Evolutionary conservation across 116 monocot species (phyloP).

Genomic region (Dioscorea cayenensis): DNA sequence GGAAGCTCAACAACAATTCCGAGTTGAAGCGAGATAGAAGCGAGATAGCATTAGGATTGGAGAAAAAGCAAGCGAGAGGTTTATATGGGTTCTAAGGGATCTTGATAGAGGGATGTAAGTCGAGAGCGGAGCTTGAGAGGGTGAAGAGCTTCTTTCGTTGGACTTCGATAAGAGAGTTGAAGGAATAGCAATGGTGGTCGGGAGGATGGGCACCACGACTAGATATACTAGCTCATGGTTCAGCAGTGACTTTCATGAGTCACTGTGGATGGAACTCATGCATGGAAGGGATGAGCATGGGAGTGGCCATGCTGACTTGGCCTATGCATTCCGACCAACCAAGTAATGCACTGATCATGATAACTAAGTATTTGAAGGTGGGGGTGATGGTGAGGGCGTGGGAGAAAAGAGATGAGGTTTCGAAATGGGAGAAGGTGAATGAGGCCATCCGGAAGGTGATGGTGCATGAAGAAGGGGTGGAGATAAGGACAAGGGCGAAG

Average conservation of each 20-base stretch:
- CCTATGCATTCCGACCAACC: slow-evolving; percentile 70
- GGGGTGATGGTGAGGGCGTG: slow-evolving; percentile 32
- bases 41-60: slow-evolving; percentile 34
- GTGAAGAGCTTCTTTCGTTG: background rate
- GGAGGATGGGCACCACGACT: slow-evolving; percentile 72
- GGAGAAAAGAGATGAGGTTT: slow-evolving; percentile 17
- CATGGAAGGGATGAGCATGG: slow-evolving; percentile 54
- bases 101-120: slow-evolving; percentile 44
- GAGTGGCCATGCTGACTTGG: slow-evolving; percentile 46
- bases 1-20: slow-evolving; percentile 35
- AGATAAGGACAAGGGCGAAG: slow-evolving; percentile 23
- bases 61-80: slow-evolving; percentile 30
- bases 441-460: slow-evolving; percentile 22
- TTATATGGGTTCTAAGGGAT: slow-evolving; percentile 54
- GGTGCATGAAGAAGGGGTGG: slow-evolving; percentile 31
- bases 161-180: slow-evolving; percentile 5
- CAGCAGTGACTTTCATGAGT: slow-evolving; percentile 51
- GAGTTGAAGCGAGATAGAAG: too few species aligned
- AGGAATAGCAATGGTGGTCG: slow-evolving; percentile 31
- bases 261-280: slow-evolving; percentile 94
- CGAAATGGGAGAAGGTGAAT: slow-evolving; percentile 15
- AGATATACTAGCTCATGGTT: slow-evolving; percentile 46
- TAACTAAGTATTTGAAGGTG: slow-evolving; percentile 22
- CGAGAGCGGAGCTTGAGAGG: background rate
- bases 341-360: slow-evolving; percentile 29